A percentile compares a stretch with the other conserved stretches of the same genome.
Evolutionary conservation across 805 yeast genomes (phyloP).

Genomic region (Metschnikowia rubicola): DNA sequence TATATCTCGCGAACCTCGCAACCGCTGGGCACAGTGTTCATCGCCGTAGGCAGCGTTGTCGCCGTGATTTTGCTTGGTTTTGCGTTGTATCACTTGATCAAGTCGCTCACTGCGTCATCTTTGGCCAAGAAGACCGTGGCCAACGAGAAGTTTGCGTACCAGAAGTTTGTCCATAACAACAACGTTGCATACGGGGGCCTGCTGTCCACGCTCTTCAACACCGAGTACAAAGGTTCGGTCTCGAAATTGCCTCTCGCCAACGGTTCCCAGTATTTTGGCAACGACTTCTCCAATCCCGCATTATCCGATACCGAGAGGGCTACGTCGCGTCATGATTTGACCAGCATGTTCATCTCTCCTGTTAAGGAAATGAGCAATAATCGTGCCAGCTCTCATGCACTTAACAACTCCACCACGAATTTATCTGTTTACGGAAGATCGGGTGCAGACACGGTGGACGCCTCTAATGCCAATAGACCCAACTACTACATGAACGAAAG

Average conservation of each 20-base stretch:
- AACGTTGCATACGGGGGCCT: constrained; percentile 26
- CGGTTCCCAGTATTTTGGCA: constrained; percentile 25
- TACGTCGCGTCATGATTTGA: constrained; percentile 39
- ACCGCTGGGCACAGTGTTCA: constrained; percentile 79
- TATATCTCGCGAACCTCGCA: constrained; percentile 47
- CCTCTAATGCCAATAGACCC: constrained; percentile 29
- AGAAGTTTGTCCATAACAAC: constrained; percentile 30
- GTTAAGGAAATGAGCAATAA: constrained; percentile 64
- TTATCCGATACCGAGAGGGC: constrained; percentile 3
- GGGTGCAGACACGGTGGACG: constrained; percentile 18
- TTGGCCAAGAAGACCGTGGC: constrained; percentile 46
- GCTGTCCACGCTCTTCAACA: constrained; percentile 1
- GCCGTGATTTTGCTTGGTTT: constrained; percentile 55
- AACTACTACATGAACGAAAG: constrained; percentile 39
- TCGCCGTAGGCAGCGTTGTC: constrained; percentile 70
- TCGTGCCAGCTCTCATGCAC: constrained; percentile 27
- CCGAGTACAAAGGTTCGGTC: constrained; percentile 22
- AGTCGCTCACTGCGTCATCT: constrained; percentile 47
- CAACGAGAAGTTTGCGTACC: constrained; percentile 31
- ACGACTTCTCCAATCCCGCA: constrained; percentile 11
- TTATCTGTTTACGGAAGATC: constrained; percentile 19
- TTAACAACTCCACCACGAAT: constrained; percentile 20
- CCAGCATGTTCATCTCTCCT: constrained; percentile 70
- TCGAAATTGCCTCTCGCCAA: constrained; percentile 35
- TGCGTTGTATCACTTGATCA: constrained; percentile 48